phyloP scores from a whole-genome alignment of 495 filamentous ascomycete species.

The Penicillium egyptiacum region DNA sequence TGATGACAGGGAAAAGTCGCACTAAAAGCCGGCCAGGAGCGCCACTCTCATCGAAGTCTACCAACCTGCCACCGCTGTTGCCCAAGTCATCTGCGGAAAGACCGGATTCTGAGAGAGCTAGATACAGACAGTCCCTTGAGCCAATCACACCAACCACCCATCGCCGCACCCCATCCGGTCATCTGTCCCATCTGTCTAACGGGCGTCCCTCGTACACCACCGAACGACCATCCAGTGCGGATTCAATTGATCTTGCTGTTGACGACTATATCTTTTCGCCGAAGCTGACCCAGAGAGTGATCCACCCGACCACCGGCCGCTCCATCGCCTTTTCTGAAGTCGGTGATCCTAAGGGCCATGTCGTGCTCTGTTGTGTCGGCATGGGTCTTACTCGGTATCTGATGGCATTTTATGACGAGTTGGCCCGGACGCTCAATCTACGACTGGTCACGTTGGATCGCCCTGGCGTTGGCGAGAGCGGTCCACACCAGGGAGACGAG shows the following conservation, averaged over 20 bases:
- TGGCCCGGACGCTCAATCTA: slow-evolving; percentile 84
- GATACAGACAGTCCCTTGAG: slow-evolving; percentile 40
- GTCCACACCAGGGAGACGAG: slow-evolving; percentile 68
- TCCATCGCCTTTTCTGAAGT: slow-evolving; percentile 96
- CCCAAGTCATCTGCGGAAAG: slow-evolving; percentile 40
- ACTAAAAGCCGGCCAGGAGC: slow-evolving; percentile 48
- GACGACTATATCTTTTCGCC: slow-evolving; percentile 81
- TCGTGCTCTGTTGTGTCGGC: slow-evolving; percentile 94
- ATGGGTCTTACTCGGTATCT: slow-evolving; percentile 98
- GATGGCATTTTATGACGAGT: slow-evolving; percentile 95
- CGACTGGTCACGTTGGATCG: slow-evolving; percentile 92
- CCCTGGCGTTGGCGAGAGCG: slow-evolving; percentile 91
- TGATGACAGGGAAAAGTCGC: slow-evolving; percentile 55
- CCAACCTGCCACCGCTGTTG: slow-evolving; percentile 41
- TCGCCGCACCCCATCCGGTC: slow-evolving; percentile 43
- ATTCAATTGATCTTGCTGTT: slow-evolving; percentile 87
- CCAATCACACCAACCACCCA: slow-evolving; percentile 40
- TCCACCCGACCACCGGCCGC: slow-evolving; percentile 79
- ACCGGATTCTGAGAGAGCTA: slow-evolving; percentile 36
- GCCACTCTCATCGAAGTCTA: slow-evolving; percentile 45
- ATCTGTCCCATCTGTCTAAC: slow-evolving; percentile 31
- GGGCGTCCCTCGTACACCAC: slow-evolving; percentile 33
- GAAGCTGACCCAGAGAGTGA: slow-evolving; percentile 81
- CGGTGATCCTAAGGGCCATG: slow-evolving; percentile 85
- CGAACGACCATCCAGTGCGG: slow-evolving; percentile 69